Conservation (phyloP, 805 yeast species). For the Metahyphopichia silvanorum region DNA sequence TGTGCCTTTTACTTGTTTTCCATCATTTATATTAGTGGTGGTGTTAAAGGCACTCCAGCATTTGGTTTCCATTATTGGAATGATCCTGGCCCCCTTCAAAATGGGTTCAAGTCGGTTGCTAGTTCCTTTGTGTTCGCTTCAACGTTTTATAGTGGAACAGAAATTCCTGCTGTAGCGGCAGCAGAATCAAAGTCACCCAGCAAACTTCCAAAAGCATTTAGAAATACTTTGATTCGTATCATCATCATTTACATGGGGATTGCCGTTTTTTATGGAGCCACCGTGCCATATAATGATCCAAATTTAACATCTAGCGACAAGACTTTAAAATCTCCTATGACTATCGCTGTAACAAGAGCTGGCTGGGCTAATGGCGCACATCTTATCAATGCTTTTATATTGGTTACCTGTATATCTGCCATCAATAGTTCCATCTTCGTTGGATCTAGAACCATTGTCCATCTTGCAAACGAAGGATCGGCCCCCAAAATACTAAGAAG, state of each 20-base stretch:
- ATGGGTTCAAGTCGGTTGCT: constrained; percentile 55
- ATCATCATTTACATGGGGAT: constrained; percentile 32
- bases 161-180: constrained; percentile 33
- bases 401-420: constrained; percentile 64
- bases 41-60: constrained; percentile 33
- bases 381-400: constrained; percentile 58
- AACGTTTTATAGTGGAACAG: constrained; percentile 52
- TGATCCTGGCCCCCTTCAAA: constrained; percentile 39
- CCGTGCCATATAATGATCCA: constrained; percentile 42
- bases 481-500: constrained; percentile 56
- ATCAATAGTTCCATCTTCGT: constrained; percentile 67
- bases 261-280: constrained; percentile 39
- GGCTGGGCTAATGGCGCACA: constrained; percentile 46
- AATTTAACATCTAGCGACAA: constrained; percentile 32
- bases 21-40: constrained; percentile 44
- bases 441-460: constrained; percentile 65
- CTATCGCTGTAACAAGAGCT: constrained; percentile 35
- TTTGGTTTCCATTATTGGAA: constrained; percentile 44
- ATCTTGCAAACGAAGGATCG: constrained; percentile 57
- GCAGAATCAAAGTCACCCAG: constrained; percentile 32
- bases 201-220: constrained; percentile 28
- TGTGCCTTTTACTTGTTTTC: constrained; percentile 50
- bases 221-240: constrained; percentile 28
- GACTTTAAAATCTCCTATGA: constrained; percentile 46
- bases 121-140: constrained; percentile 58